These are phyloP conservation scores for Tolypocladium inflatum DNA, from an alignment of 2,329 filamentous ascomycete genomes.

Conservation along the genomic window DNA sequence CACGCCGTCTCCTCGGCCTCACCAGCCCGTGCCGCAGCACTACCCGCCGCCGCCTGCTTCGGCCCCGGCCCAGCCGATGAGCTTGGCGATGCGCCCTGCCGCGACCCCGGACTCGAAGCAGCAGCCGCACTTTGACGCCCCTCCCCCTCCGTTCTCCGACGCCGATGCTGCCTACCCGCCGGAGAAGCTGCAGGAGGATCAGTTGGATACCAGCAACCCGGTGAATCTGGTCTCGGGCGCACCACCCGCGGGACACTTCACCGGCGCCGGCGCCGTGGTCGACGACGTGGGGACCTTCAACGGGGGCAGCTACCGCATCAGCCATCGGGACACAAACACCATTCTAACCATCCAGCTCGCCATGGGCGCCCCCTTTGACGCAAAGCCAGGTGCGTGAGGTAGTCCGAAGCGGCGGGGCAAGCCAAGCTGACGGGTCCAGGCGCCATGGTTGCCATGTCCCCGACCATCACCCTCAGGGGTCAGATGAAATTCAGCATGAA, in stretches of 20 bases:
- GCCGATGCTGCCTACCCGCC: constrained; percentile 12
- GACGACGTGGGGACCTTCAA: constrained; percentile 97
- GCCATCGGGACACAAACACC: constrained; percentile 83
- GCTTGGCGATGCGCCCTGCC: constrained; percentile 13
- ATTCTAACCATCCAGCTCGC: constrained; percentile 84
- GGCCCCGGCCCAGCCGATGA: constrained; percentile 10
- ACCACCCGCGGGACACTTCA: constrained; percentile 45
- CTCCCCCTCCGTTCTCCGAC: constrained; percentile 14
- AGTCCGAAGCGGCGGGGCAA: background rate
- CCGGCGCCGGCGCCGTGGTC: constrained; percentile 48
- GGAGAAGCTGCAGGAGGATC: constrained; percentile 19
- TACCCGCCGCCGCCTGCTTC: constrained; percentile 7
- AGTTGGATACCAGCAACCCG: constrained; percentile 12
- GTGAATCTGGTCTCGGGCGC: constrained; percentile 27
- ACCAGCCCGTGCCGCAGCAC: constrained; percentile 10
- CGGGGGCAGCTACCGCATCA: constrained; percentile 87
- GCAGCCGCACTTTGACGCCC: constrained; percentile 17
- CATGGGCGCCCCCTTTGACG: constrained; percentile 73
- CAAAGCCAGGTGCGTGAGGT: constrained; percentile 64
- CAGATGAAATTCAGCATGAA: constrained; percentile 79
- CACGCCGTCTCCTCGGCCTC: constrained; percentile 20
- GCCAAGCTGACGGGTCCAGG: constrained; percentile 32
- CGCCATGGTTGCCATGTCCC: constrained; percentile 91
- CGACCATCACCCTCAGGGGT: constrained; percentile 75
- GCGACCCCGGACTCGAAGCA: constrained; percentile 13